Conservation (phyloP, 2,329 filamentous ascomycete genomes). For the Chalara sp. region DNA sequence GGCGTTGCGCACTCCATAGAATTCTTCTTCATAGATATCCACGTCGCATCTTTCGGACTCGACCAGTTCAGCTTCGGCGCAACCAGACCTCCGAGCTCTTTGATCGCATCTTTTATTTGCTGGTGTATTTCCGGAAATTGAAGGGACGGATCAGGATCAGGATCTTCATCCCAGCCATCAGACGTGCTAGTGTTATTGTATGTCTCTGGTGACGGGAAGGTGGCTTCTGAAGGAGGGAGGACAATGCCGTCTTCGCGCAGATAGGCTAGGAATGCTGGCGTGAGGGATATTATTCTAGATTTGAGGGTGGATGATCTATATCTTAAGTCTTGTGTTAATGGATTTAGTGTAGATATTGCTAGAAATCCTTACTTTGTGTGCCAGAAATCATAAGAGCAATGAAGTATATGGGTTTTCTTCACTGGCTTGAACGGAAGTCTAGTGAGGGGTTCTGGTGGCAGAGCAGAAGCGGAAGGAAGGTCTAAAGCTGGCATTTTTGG, state of each 20-base stretch:
- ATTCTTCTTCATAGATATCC: constrained; percentile 79
- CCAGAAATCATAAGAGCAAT: constrained; percentile 94
- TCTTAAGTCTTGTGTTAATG: constrained; percentile 31
- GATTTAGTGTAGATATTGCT: no score
- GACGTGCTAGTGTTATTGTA: constrained; percentile 41
- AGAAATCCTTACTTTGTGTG: constrained; percentile 56
- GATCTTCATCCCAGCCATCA: constrained; percentile 43
- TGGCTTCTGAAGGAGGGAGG: constrained; percentile 55
- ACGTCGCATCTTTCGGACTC: constrained; percentile 89
- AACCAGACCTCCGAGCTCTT: constrained; percentile 76
- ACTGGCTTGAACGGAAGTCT: constrained; percentile 72
- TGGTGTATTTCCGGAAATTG: constrained; percentile 66
- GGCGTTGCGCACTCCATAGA: constrained; percentile 84
- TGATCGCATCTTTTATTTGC: constrained; percentile 68
- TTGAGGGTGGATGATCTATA: constrained; percentile 79
- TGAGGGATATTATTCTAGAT: constrained; percentile 75
- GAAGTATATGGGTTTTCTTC: constrained; percentile 78
- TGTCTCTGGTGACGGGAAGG: constrained; percentile 23
- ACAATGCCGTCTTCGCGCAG: constrained; percentile 90
- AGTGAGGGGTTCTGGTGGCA: constrained; percentile 20
- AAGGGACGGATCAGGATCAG: constrained; percentile 23
- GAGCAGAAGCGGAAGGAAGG: constrained; percentile 2
- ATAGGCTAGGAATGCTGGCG: constrained; percentile 72
- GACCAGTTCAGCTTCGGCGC: constrained; percentile 97
- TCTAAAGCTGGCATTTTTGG: constrained; percentile 22